These are phyloP conservation scores for Coniferiporia sulphurascens DNA, from an alignment of 1,284 basidiomycete species.

Conservation along the genomic window DNA sequence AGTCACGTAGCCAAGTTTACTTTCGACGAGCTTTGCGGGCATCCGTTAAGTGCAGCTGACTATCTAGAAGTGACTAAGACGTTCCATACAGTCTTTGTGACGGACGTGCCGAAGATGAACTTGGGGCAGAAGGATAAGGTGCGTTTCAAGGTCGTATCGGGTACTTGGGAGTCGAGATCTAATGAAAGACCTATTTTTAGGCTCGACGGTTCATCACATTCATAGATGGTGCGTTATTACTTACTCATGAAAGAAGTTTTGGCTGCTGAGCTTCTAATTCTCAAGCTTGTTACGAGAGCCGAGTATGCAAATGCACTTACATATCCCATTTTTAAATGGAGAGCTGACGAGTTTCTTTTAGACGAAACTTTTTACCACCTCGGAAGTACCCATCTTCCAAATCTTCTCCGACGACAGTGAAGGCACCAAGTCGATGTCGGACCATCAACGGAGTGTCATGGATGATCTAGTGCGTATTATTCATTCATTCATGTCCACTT, in stretches of 20 bases:
- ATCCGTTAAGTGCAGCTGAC: conserved; percentile 89
- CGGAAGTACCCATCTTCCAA: conserved; percentile 83
- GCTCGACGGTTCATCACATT: conserved; percentile 97
- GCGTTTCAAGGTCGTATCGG: conserved; percentile 21
- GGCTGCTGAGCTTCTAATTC: background rate
- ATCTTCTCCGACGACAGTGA: conserved; percentile 74
- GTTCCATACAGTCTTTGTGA: conserved; percentile 86
- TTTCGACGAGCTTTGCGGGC: conserved; percentile 87
- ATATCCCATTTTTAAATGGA: background rate
- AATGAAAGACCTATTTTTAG: conserved; percentile 32
- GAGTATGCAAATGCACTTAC: conserved; percentile 37
- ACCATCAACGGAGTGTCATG: conserved; percentile 86
- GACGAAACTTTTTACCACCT: conserved; percentile 88
- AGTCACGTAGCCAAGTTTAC: conserved; percentile 80
- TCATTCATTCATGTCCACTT: background rate
- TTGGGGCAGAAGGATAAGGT: conserved; percentile 86
- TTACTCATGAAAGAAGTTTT: background rate
- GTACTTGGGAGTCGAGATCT: background rate
- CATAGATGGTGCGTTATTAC: conserved; percentile 69
- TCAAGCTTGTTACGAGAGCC: conserved; percentile 86
- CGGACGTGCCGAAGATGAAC: conserved; percentile 86
- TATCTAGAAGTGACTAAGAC: conserved; percentile 91
- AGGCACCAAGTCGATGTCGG: conserved; percentile 47
- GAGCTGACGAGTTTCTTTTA: conserved; percentile 26
- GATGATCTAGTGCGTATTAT: conserved; percentile 71